A percentile compares a stretch with the other conserved stretches of the same genome.
phyloP scores from a whole-genome alignment of 2,329 filamentous ascomycete genomes.

The Aspergillus viridinutans region DNA sequence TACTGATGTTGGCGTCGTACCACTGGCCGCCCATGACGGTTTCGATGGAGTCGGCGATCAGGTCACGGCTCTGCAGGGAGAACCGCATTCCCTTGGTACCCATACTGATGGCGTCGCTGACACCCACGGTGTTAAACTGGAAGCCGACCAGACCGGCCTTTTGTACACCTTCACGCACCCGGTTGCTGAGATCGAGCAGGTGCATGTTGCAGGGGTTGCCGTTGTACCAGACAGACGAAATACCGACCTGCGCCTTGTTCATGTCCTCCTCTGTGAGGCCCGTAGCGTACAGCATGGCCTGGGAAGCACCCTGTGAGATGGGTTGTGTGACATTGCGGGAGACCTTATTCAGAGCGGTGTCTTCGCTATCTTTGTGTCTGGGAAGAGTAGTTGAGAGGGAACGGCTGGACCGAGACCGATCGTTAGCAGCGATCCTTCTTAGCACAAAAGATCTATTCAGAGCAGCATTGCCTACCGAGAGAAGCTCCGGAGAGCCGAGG shows the following conservation, averaged over 20 bases:
- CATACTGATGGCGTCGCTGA: constrained; percentile 98
- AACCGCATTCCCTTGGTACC: constrained; percentile 96
- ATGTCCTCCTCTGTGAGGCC: constrained; percentile 82
- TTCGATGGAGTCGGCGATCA: constrained; percentile 97
- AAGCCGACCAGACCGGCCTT: constrained; percentile 81
- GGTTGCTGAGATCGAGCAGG: constrained; percentile 78
- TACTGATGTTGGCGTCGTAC: constrained; percentile 96
- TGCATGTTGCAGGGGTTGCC: constrained; percentile 99
- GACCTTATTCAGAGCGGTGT: constrained; percentile 69
- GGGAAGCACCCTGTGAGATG: constrained; percentile 95
- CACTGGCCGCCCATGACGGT: constrained; percentile 98
- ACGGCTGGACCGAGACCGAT: constrained; percentile 20
- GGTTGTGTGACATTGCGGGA: constrained; percentile 87
- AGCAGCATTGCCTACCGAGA: constrained; percentile 15
- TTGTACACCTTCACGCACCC: constrained; percentile 68
- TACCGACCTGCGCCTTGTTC: constrained; percentile 95
- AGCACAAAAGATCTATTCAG: constrained; percentile 1
- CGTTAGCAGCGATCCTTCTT: background rate
- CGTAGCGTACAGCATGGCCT: constrained; percentile 98
- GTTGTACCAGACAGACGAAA: constrained; percentile 96
- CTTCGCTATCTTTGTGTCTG: constrained; percentile 44
- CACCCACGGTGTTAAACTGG: constrained; percentile 98
- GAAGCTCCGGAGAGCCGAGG: constrained; percentile 24
- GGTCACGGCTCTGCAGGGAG: constrained; percentile 87
- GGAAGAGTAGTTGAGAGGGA: constrained; percentile 43